Evolutionary conservation across 305 asterid genomes (phyloP).

Genomic region (Fraxinus ornus): DNA sequence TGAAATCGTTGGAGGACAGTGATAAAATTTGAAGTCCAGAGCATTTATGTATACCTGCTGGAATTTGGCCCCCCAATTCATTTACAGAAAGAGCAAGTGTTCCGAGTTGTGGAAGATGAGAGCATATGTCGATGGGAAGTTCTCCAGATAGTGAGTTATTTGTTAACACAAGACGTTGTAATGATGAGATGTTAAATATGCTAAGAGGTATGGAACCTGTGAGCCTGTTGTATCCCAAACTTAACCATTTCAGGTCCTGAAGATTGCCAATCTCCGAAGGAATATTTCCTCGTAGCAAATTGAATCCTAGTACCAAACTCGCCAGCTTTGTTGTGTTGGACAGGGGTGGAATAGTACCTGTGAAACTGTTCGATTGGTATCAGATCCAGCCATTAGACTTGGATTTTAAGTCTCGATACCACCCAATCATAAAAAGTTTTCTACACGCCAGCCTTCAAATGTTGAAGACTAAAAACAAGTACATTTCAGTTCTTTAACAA

Average conservation of each 20-base stretch:
- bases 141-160: constrained; percentile 29
- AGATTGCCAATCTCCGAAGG: constrained; percentile 30
- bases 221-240: constrained; percentile 17
- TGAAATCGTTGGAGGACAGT: constrained; percentile 26
- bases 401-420: background rate
- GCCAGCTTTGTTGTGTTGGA: constrained; percentile 15
- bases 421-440: background rate
- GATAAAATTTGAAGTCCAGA: constrained; percentile 20
- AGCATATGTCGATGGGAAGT: constrained; percentile 35
- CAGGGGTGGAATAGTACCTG: constrained; percentile 28
- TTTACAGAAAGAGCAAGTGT: constrained; percentile 28
- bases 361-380: constrained; percentile 17
- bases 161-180: constrained; percentile 29
- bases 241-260: constrained; percentile 17
- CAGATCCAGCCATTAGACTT: background rate
- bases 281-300: constrained; percentile 29
- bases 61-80: constrained; percentile 35
- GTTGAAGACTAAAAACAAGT: background rate
- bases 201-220: constrained; percentile 29
- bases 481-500: background rate
- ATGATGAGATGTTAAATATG: constrained; percentile 37
- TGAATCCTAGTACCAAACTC: constrained; percentile 19
- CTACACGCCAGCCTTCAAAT: background rate
- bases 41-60: constrained; percentile 24
- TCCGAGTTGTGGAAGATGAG: constrained; percentile 24